Conservation (phyloP, 441 rosid genomes). For the Codiaeum variegatum region DNA sequence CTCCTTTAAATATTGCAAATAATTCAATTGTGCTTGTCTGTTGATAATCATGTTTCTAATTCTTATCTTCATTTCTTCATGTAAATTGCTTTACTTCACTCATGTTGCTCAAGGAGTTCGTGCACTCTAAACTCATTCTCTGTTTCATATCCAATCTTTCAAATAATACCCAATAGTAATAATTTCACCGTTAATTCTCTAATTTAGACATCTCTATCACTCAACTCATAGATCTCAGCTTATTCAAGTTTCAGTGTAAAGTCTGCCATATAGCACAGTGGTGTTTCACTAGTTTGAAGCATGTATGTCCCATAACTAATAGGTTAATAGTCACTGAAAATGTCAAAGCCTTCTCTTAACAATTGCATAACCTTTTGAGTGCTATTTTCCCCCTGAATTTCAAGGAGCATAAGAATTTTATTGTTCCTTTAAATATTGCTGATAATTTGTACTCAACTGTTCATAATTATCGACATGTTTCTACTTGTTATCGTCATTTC, state of each 20-base stretch:
- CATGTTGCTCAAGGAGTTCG: too few relatives aligned
- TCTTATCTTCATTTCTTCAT: too few relatives aligned
- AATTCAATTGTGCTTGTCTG: background rate
- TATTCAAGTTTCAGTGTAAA: too few relatives aligned
- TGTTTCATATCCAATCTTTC: too few relatives aligned
- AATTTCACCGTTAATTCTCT: too few relatives aligned
- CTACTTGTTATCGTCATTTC: background rate
- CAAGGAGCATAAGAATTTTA: background rate
- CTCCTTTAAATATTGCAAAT: background rate
- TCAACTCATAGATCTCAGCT: too few relatives aligned
- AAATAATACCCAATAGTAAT: too few relatives aligned
- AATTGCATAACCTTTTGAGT: background rate
- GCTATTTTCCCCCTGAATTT: background rate
- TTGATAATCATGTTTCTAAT: background rate
- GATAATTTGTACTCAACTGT: background rate
- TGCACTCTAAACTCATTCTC: too few relatives aligned
- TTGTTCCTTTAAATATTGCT: background rate
- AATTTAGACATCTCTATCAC: too few relatives aligned
- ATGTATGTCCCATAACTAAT: background rate
- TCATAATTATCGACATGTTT: background rate
- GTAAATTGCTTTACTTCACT: too few relatives aligned
- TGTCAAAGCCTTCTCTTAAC: background rate
- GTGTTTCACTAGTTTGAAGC: conserved; percentile 1
- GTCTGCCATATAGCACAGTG: conserved; percentile 1
- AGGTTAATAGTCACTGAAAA: background rate